Evolutionary conservation across 2,329 filamentous ascomycete species (phyloP), one percentile per base, ranked within the genome.

Genomic region (Didymella glomerata): DNA sequence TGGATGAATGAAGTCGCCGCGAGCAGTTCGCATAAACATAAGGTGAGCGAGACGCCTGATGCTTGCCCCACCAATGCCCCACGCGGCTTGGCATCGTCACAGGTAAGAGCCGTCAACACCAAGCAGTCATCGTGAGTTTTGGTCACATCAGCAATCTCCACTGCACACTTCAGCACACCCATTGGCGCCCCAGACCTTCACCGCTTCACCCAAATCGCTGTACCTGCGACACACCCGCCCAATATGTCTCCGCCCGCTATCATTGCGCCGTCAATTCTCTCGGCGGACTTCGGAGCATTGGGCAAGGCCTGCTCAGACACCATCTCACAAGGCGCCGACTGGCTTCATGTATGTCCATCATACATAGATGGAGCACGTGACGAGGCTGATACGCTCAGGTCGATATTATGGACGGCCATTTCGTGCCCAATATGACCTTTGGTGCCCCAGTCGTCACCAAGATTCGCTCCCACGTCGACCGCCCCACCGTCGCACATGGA

Each of bases 391-490:
- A 96, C 92, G 91, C 86, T 96, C 69, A 97, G 80, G 90, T 97
- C 71, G 94, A 98, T 78, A 97, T 97, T 77, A 93, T 96, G 94
- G 95, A 99, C 78, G 95, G 95, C 57, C 95, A 99, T 78, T 99
- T 99, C 75, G 95, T 99, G 41, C 95, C 95, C 51, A 99, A 99
- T 81, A 93, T 99, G 79, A 98, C 95, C 47, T 97, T 98, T 74
- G 95, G 95, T 60, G 89, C 94, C 20, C 93, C 94, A 5, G 93
- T 99, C 36, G 95, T 99, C 45, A 94, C 92, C 68, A 96, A 94
- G 83, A 95, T 99, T 71, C 88, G 95, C 63, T 84, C 86, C 45
- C 91, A 97, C 72, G 93, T 99, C 70, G 89, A 92, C 57, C 84
- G 85, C 68, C 93, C 93, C 3, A 83, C 83, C 40, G 82, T 85